Evolutionary conservation across 1,139 yeast genomes (phyloP), one percentile per base, ranked within the genome.

Genomic region (Scheffersomyces cryptocercus): DNA sequence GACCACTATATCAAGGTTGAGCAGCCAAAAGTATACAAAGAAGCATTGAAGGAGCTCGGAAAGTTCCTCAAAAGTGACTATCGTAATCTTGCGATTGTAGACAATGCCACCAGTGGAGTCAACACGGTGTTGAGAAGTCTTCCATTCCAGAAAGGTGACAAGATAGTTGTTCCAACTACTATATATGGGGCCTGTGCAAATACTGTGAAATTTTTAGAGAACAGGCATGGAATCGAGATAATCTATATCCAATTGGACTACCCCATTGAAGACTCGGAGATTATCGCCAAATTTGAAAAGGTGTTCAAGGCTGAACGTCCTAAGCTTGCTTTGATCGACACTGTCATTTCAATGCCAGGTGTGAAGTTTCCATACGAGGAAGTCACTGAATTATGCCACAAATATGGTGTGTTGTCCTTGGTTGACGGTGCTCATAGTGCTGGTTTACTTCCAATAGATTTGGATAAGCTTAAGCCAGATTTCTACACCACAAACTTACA

Each of bases 401-500:
- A 77, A 40, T 64, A 79, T 46, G 62, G 64, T 8, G 77, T 80
- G 5, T 52, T 82, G 37, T 79, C 88, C 3, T 62, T 83, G 36
- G 73, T 86, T 29, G 95, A 86, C 57, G 93, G 85, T 10, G 90
- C 93, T 3, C 93, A 86, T 58, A 78, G 82, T 1, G 69, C 80
- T 32, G 93, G 93, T 0, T 63, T 81, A 41, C 54, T 81, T 9
- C 76, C 77, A 2, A 51, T 84, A 16, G 70, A 79, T 44, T 56
- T 84, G 40, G 54, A 56, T 0, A 54, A 58, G 2, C 62, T 79
- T 15, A 57, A 70, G 41, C 88, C 91, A 0, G 90, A 84, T 55
- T 85, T 82, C 56, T 78, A 73, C 54, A 73, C 78, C 12, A 66
- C 85, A 34, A 85, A 85, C 55, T 65, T 84, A 29, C 91, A 86